Evolutionary conservation across 306 rosid species (phyloP).

Genomic region (Fragaria vesca): DNA sequence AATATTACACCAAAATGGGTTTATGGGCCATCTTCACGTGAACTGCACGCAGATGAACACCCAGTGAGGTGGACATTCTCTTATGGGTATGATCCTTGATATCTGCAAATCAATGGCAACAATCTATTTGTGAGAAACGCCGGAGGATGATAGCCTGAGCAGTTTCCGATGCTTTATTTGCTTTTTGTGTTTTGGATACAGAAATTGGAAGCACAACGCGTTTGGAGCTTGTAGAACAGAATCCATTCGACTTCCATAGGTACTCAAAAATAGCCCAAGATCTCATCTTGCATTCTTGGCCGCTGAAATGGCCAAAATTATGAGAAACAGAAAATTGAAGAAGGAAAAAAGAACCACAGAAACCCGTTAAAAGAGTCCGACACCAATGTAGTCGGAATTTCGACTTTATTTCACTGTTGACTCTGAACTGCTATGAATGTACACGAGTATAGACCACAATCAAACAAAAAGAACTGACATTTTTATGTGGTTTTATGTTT

Average conservation of each 20-base stretch:
- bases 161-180: background rate
- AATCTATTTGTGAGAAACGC: background rate
- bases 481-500: background rate
- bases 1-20: background rate
- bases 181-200: too few relatives aligned
- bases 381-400: background rate
- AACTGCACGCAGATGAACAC: conserved; percentile 15
- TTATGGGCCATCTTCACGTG: conserved; percentile 41
- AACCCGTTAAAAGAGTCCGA: background rate
- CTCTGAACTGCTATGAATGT: background rate
- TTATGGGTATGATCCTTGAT: background rate
- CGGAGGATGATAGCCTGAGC: background rate
- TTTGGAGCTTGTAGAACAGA: background rate
- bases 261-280: background rate
- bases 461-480: background rate
- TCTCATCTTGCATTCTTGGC: background rate
- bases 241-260: background rate
- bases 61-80: conserved; percentile 28
- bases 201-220: too few relatives aligned
- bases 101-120: background rate
- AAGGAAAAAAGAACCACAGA: background rate
- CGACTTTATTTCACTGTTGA: background rate
- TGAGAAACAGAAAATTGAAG: background rate
- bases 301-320: background rate
- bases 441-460: background rate